A percentile compares a stretch with the other conserved stretches of the same genome.
Conservation (phyloP, 192 early-diverging fungal genomes). For the Podila clonocystis region DNA sequence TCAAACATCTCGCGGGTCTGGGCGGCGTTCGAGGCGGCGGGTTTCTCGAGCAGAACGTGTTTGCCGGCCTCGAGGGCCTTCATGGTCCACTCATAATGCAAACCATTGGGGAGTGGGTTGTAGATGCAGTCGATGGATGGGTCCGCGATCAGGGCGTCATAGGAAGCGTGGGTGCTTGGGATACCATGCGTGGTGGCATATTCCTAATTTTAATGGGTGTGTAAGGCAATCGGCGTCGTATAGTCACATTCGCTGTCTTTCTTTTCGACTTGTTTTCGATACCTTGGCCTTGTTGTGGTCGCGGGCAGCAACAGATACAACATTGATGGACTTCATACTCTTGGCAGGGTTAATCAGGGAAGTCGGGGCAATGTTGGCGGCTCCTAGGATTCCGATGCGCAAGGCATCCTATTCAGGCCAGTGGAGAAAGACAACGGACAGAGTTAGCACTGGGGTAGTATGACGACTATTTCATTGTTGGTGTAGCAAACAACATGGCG, state of each 20-base stretch:
- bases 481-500: background rate
- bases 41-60: conserved; percentile 64
- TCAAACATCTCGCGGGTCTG: conserved; percentile 41
- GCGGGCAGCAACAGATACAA: conserved; percentile 63
- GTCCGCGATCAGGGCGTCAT: conserved; percentile 58
- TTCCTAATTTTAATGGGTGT: conserved; percentile 20
- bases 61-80: conserved; percentile 63
- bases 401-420: conserved; percentile 38
- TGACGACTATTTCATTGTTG: too few relatives aligned
- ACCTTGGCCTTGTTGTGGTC: conserved; percentile 46
- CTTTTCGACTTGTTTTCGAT: background rate
- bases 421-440: too few relatives aligned
- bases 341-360: conserved; percentile 54
- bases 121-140: conserved; percentile 64
- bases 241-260: background rate
- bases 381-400: conserved; percentile 62
- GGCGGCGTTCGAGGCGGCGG: conserved; percentile 46
- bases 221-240: background rate
- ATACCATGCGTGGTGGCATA: conserved; percentile 58
- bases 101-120: conserved; percentile 63
- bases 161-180: conserved; percentile 53
- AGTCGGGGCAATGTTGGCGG: conserved; percentile 59
- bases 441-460: background rate
- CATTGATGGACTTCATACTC: conserved; percentile 28
- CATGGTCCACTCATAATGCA: conserved; percentile 60